Conservation (phyloP, 208 protist genomes). For the Crithidia thermophila region DNA sequence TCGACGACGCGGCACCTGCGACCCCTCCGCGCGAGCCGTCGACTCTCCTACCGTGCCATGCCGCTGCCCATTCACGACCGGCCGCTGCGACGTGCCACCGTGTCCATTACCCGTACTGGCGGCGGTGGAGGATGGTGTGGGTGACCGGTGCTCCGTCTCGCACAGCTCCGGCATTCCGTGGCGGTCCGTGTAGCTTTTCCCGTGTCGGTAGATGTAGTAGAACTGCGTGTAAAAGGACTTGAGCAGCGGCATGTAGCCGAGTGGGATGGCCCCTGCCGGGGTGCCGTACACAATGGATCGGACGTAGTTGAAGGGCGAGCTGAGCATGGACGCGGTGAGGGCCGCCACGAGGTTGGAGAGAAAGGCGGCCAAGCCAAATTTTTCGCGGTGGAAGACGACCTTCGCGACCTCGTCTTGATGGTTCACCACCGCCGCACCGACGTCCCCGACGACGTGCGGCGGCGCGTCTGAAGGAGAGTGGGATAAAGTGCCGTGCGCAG, state of each 20-base stretch:
- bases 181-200: constrained; percentile 65
- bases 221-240: constrained; percentile 80
- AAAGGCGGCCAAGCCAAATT: constrained; percentile 54
- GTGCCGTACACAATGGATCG: constrained; percentile 86
- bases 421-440: neutral
- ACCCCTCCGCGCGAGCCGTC: no score
- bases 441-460: neutral
- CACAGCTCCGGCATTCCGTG: constrained; percentile 32
- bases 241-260: constrained; percentile 65
- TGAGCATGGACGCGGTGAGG: constrained; percentile 75
- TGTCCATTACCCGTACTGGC: neutral
- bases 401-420: neutral
- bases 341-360: constrained; percentile 82
- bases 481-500: neutral
- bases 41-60: neutral
- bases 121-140: neutral
- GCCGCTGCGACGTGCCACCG: neutral
- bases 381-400: neutral
- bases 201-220: constrained; percentile 66
- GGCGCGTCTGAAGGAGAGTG: no score
- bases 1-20: neutral
- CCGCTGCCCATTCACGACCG: neutral
- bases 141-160: constrained; percentile 32
- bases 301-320: constrained; percentile 90
- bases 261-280: constrained; percentile 63